Percentiles rank a stretch among this genome's conserved stretches.
Conservation (phyloP, 208 protist genomes). For the Leishmania gerbilli region DNA sequence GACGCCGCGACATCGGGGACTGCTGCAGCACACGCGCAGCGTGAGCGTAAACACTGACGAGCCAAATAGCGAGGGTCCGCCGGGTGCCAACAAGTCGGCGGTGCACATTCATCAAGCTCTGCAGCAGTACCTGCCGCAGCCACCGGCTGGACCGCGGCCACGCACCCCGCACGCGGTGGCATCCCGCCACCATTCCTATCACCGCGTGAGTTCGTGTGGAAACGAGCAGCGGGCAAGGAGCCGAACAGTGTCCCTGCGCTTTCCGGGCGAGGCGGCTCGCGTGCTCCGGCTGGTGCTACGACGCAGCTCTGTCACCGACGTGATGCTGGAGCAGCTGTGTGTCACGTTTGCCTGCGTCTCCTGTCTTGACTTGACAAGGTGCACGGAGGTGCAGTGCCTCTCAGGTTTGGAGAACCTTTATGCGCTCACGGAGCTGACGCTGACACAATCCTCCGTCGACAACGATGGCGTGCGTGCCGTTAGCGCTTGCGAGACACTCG, state of each 20-base stretch:
- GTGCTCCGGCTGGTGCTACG: constrained; percentile 24
- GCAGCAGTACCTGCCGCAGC: constrained; percentile 31
- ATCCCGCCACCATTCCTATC: neutral
- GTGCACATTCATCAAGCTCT: constrained; percentile 11
- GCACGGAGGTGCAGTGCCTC: constrained; percentile 41
- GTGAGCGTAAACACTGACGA: constrained; percentile 6
- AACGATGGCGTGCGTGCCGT: constrained; percentile 46
- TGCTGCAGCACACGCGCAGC: neutral
- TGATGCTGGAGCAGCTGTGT: constrained; percentile 21
- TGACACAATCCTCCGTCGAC: constrained; percentile 40
- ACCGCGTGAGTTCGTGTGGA: constrained; percentile 1
- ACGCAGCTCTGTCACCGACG: constrained; percentile 21
- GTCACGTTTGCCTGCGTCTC: constrained; percentile 16
- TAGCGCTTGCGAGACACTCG: constrained; percentile 39
- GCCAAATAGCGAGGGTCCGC: neutral
- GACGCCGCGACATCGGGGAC: constrained; percentile 11
- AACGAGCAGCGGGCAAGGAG: constrained; percentile 1
- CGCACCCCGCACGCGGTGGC: constrained; percentile 8
- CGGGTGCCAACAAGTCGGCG: constrained; percentile 3
- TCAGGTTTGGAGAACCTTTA: constrained; percentile 31
- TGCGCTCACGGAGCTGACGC: constrained; percentile 31
- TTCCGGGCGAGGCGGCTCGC: neutral
- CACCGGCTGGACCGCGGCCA: constrained; percentile 15
- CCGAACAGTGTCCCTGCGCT: neutral
- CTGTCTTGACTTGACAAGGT: constrained; percentile 57